phyloP scores from a whole-genome alignment of 768 basidiomycete species.

The Cyclocybe aegerita region DNA sequence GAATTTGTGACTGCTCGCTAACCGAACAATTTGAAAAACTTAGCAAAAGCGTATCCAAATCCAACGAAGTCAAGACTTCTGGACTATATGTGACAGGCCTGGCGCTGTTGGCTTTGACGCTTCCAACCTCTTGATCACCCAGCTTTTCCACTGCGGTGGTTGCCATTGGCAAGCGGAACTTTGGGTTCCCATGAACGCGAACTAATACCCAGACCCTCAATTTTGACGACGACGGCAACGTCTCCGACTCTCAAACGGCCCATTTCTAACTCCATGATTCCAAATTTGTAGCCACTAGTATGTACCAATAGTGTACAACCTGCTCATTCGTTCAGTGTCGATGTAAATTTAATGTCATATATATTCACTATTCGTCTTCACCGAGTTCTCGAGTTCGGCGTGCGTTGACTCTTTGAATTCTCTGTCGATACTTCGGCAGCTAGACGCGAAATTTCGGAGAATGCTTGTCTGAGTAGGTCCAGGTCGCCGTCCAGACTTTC shows the following conservation, averaged over 20 bases:
- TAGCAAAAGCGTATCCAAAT: conserved; percentile 22
- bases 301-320: no score
- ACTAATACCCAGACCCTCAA: neutral
- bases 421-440: conserved; percentile 66
- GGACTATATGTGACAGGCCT: conserved; percentile 26
- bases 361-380: neutral
- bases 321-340: no score
- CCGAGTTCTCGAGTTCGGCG: neutral
- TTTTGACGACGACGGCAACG: no score
- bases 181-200: conserved; percentile 26
- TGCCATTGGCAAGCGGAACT: conserved; percentile 44
- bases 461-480: conserved; percentile 75
- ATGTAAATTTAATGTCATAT: neutral
- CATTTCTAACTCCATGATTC: no score
- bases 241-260: no score
- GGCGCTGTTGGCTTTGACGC: conserved; percentile 6
- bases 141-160: conserved; percentile 37
- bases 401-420: neutral
- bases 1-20: neutral
- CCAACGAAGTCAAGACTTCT: conserved; percentile 33
- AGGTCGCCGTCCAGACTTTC: conserved; percentile 85
- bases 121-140: conserved; percentile 35
- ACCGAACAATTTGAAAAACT: neutral
- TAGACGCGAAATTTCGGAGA: conserved; percentile 84
- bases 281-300: neutral